phyloP scores from a whole-genome alignment of 73 alveolate genomes.

The Tetrahymena borealis region DNA sequence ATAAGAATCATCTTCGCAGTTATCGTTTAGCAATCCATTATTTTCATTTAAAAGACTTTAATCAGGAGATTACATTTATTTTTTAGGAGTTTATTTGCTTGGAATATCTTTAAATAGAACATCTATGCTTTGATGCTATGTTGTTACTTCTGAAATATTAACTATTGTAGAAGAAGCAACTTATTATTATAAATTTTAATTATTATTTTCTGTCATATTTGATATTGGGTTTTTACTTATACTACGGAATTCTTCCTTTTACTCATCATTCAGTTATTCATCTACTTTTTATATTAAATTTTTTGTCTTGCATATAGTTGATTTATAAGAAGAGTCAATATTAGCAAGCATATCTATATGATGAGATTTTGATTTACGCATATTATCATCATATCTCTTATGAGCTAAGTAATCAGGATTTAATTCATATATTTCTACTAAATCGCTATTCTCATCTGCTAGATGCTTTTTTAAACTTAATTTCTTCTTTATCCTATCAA shows the following conservation, averaged over 20 bases:
- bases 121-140: no score
- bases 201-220: no score
- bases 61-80: no score
- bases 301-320: neutral
- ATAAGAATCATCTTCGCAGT: no score
- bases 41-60: no score
- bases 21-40: no score
- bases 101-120: no score
- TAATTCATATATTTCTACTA: neutral
- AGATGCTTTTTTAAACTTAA: neutral
- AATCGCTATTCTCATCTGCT: neutral
- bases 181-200: no score
- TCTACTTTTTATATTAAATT: neutral
- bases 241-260: neutral
- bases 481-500: neutral
- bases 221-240: no score
- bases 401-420: neutral
- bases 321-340: neutral
- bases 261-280: neutral
- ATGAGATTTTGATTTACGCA: neutral
- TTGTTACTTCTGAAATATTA: no score
- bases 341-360: neutral
- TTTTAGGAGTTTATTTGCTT: no score
- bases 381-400: neutral
- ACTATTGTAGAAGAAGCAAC: no score